Evolutionary conservation across 345 rosid genomes (phyloP).

Genomic region (Lumnitzera racemosa): DNA sequence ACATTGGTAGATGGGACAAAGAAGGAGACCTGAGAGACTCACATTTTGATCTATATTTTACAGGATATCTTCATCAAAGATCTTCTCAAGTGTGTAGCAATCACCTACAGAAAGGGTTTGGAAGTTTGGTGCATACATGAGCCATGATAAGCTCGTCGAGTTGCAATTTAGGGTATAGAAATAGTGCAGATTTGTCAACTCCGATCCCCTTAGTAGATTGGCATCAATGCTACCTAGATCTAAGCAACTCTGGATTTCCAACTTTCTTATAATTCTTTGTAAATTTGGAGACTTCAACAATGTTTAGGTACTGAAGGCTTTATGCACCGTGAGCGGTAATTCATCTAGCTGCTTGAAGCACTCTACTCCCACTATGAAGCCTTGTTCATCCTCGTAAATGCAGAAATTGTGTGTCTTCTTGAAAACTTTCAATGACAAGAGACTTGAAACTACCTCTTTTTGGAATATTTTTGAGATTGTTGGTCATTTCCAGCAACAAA

Average conservation of each 20-base stretch:
- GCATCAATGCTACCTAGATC: too few relatives aligned
- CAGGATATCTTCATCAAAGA: not conserved
- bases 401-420: not conserved
- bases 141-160: too few relatives aligned
- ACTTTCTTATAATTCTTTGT: too few relatives aligned
- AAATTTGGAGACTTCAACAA: too few relatives aligned
- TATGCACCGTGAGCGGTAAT: too few relatives aligned
- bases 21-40: not conserved
- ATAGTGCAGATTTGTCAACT: too few relatives aligned
- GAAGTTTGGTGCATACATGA: not conserved
- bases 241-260: too few relatives aligned
- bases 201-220: too few relatives aligned
- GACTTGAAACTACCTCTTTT: slow-evolving; percentile 7
- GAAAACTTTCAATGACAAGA: too few relatives aligned
- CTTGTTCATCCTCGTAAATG: not conserved
- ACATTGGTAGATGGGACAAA: slow-evolving; percentile 1
- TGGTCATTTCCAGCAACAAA: slow-evolving; percentile 13
- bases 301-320: too few relatives aligned
- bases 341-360: too few relatives aligned
- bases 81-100: slow-evolving; percentile 2
- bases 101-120: not conserved
- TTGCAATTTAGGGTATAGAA: too few relatives aligned
- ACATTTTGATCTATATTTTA: not conserved
- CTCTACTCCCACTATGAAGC: not conserved
- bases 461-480: not conserved